phyloP scores from a whole-genome alignment of 2,329 filamentous ascomycete species.

The Thielaviopsis musarum region DNA sequence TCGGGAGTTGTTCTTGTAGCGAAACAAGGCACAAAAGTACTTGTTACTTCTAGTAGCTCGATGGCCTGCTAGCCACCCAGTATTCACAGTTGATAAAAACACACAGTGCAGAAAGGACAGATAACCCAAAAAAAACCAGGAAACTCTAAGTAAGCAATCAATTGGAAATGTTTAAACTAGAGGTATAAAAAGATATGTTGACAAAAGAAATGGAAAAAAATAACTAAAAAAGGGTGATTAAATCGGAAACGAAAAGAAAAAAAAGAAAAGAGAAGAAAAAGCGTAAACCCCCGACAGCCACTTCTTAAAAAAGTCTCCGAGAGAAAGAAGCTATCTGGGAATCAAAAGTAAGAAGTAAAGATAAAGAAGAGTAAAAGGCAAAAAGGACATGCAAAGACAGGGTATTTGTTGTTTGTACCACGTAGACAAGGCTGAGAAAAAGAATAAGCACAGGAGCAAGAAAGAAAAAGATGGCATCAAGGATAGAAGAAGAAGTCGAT shows the following conservation, averaged over 20 bases:
- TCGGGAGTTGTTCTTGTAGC: not conserved
- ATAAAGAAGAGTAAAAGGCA: not conserved
- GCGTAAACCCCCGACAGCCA: not conserved
- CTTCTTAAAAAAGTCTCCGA: not conserved
- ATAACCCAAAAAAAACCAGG: not conserved
- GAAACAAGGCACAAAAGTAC: not conserved
- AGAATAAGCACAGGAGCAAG: not conserved
- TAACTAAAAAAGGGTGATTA: not conserved
- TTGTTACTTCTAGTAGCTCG: not conserved
- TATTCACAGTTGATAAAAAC: too few species aligned
- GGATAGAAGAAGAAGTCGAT: not conserved
- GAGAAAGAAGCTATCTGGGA: slow-evolving; percentile 2
- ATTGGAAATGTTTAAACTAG: not conserved
- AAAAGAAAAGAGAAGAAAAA: slow-evolving; percentile 7
- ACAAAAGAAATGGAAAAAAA: not conserved
- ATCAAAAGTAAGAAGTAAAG: not conserved
- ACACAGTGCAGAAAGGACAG: too few species aligned
- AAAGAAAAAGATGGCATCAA: not conserved
- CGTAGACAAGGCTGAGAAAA: not conserved
- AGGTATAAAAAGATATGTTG: not conserved
- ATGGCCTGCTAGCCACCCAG: too few species aligned
- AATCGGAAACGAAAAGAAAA: not conserved
- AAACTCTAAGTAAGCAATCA: not conserved
- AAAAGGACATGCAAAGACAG: not conserved
- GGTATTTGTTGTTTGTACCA: slow-evolving; percentile 2